These are phyloP conservation scores for Apiotrichum gracile DNA, from an alignment of 1,284 basidiomycete species.

Conservation along the genomic window DNA sequence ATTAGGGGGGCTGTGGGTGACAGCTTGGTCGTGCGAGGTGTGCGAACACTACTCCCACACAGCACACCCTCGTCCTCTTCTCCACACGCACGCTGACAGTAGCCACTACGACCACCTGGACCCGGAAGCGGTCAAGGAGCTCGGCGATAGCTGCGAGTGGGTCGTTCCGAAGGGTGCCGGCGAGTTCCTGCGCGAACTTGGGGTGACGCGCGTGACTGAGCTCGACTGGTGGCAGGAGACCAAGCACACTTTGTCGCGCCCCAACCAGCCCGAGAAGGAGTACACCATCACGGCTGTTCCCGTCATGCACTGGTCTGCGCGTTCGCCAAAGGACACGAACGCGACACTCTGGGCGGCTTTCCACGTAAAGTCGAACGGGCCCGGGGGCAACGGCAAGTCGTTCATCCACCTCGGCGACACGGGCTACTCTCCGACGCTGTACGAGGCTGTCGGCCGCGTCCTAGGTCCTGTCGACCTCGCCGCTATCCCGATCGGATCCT, in stretches of 20 bases:
- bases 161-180: constrained; percentile 42
- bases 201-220: constrained; percentile 42
- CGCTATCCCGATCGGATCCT: constrained; percentile 50
- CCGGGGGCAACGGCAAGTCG: constrained; percentile 23
- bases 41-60: too few species aligned
- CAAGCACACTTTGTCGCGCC: constrained; percentile 23
- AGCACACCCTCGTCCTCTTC: too few species aligned
- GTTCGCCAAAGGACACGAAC: constrained; percentile 50
- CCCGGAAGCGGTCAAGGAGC: constrained; percentile 38
- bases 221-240: constrained; percentile 47
- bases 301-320: constrained; percentile 50
- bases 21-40: background rate
- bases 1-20: too few species aligned
- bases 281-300: constrained; percentile 42
- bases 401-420: constrained; percentile 50
- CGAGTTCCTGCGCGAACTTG: constrained; percentile 33
- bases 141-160: constrained; percentile 44
- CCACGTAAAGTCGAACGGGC: constrained; percentile 37
- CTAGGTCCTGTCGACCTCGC: constrained; percentile 49
- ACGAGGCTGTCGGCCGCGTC: constrained; percentile 46
- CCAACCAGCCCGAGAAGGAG: constrained; percentile 20
- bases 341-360: constrained; percentile 49
- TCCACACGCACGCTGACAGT: background rate
- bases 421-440: constrained; percentile 48
- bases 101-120: constrained; percentile 47